Base-by-base conservation (phyloP, 441 rosid species). In the Adansonia madagascariensis region DNA sequence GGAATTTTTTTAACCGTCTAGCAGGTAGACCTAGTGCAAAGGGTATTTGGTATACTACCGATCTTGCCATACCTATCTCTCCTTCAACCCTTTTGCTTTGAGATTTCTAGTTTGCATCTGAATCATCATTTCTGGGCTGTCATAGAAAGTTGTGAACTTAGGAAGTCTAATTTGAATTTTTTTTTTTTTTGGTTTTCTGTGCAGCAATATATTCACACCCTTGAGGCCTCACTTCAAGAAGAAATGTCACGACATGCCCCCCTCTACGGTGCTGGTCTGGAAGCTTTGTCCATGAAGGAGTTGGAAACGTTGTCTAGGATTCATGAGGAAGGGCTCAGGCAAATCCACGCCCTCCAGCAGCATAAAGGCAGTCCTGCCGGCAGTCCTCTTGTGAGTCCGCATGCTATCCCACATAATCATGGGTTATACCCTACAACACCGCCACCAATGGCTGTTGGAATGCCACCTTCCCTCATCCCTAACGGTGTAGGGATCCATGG, bases 221-320 rank as follows among this genome's bases (percentile, higher is more conserved):
- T 97, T 2, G 90, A 93, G 84, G 84, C 85, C 67, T 89, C 94
- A 12, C 94, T 94, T 72, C 94, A 90, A 80, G 99, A 95, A 70
- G 99, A 97, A 82, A 95, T 95, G 89, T 84, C 96, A 4, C 85
- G 94, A 64, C 99, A 97, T 71, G 99, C 99, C 12, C 99, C 99
- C 14, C 91, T 97, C 3, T 97, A 95, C 8, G 99, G 99, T 75
- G 99, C 95, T 14, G 95, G 94, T 71, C 78, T 97, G 86, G 99
- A 94, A 84, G 86, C 91, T 78, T 86, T 97, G 14, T 93, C 99
- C 8, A 86, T 91, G 95, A 88, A 88, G 80, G 99, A 97, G 86
- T 84, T 97, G 72, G 98, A 92, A 70, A 95, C 99, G 0, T 82
- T 97, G 78, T 87, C 97, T 2, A 91, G 89, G 3, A 97, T 95